A percentile compares a stretch with the other conserved stretches of the same genome.
Evolutionary conservation across 2,329 filamentous ascomycete species (phyloP).

Genomic region (Endothia cerciana): DNA sequence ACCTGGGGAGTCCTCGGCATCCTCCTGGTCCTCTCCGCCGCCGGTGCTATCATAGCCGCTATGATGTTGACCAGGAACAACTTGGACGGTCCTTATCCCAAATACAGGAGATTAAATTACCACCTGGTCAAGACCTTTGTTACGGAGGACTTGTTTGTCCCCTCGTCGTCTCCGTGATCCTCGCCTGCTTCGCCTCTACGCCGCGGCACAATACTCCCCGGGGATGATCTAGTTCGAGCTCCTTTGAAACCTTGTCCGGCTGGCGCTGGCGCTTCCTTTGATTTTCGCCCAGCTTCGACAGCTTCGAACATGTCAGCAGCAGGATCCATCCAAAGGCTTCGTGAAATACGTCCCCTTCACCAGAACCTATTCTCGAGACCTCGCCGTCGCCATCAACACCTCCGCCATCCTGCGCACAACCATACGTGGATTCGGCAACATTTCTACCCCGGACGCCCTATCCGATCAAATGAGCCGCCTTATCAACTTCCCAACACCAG

Average conservation of each 20-base stretch:
- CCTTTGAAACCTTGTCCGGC: not conserved
- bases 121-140: slow-evolving; percentile 53
- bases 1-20: slow-evolving; percentile 49
- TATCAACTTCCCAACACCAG: not conserved
- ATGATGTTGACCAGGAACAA: slow-evolving; percentile 44
- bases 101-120: slow-evolving; percentile 53
- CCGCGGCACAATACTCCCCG: not conserved
- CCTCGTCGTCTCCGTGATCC: slow-evolving; percentile 2
- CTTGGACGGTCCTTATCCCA: slow-evolving; percentile 44
- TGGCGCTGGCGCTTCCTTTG: not conserved
- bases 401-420: slow-evolving; percentile 63
- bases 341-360: slow-evolving; percentile 56
- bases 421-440: slow-evolving; percentile 59
- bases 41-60: slow-evolving; percentile 53
- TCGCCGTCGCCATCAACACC: slow-evolving; percentile 60
- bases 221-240: not conserved
- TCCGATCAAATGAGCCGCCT: no score
- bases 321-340: slow-evolving; percentile 44
- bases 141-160: slow-evolving; percentile 46
- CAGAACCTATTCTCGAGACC: slow-evolving; percentile 46
- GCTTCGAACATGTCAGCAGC: not conserved
- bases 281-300: not conserved
- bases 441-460: slow-evolving; percentile 30
- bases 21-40: slow-evolving; percentile 42
- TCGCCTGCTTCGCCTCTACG: not conserved